These are phyloP conservation scores for Oryza longistaminata DNA, from an alignment of 176 grass and related monocot genomes.

Conservation along the genomic window DNA sequence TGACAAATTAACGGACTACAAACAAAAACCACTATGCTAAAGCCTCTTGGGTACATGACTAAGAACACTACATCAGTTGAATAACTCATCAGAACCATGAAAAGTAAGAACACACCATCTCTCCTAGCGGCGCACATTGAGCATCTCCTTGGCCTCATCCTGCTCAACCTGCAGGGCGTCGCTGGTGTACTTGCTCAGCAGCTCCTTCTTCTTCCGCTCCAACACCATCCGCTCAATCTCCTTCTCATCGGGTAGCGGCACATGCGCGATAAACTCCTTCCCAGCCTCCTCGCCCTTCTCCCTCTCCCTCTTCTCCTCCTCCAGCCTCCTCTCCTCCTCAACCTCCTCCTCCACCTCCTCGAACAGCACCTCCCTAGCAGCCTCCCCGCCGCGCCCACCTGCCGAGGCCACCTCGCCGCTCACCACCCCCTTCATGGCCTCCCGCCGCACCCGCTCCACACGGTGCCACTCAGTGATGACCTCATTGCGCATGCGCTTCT, in stretches of 20 bases:
- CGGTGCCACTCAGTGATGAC: constrained; percentile 66
- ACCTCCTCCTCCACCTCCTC: constrained; percentile 95
- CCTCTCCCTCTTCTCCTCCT: constrained; percentile 64
- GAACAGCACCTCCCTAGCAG: constrained; percentile 66
- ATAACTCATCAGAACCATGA: constrained; percentile 2
- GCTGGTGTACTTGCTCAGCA: constrained; percentile 87
- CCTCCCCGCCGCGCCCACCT: constrained; percentile 44
- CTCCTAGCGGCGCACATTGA: constrained; percentile 76
- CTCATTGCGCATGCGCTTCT: constrained; percentile 67
- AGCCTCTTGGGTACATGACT: constrained; percentile 7
- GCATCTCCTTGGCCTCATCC: constrained; percentile 92
- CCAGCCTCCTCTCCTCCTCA: constrained; percentile 80
- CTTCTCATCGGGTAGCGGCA: constrained; percentile 84
- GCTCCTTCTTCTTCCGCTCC: constrained; percentile 91
- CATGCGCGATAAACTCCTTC: constrained; percentile 83
- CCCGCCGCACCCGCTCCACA: constrained; percentile 65
- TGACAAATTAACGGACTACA: neutral
- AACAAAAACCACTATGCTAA: constrained; percentile 17
- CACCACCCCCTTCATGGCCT: constrained; percentile 82
- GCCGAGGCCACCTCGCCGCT: constrained; percentile 72
- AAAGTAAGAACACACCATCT: constrained; percentile 39
- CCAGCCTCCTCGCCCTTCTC: constrained; percentile 55
- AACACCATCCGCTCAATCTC: constrained; percentile 94
- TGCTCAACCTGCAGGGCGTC: constrained; percentile 68
- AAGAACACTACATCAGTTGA: constrained; percentile 18